Evolutionary conservation across 2,329 filamentous ascomycete genomes (phyloP).

Genomic region (Epichloe gansuensis): DNA sequence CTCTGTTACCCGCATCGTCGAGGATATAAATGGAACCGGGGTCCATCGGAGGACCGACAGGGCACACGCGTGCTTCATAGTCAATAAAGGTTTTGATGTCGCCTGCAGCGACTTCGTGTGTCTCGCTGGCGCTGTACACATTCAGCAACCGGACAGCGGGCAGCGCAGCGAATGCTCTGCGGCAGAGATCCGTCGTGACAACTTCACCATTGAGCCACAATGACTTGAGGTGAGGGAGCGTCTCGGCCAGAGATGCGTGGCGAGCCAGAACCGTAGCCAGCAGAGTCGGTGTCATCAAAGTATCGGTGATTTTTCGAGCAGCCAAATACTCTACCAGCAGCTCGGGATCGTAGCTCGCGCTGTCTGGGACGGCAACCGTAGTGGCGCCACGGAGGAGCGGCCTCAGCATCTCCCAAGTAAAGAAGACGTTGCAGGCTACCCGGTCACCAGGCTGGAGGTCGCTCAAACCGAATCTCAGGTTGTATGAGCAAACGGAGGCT

Average conservation of each 20-base stretch:
- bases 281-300: constrained; percentile 71
- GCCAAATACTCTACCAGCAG: constrained; percentile 59
- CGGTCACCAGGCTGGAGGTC: constrained; percentile 60
- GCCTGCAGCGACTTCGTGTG: constrained; percentile 66
- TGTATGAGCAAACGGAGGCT: constrained; percentile 61
- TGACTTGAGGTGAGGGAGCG: constrained; percentile 53
- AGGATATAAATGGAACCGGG: constrained; percentile 59
- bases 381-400: constrained; percentile 65
- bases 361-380: constrained; percentile 61
- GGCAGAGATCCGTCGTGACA: constrained; percentile 63
- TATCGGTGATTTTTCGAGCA: constrained; percentile 58
- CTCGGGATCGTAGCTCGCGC: constrained; percentile 64
- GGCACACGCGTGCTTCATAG: constrained; percentile 52
- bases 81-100: constrained; percentile 58
- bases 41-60: constrained; percentile 59
- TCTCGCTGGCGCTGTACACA: constrained; percentile 73
- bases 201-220: constrained; percentile 77
- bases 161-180: constrained; percentile 52
- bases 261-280: constrained; percentile 61
- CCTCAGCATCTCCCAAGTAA: constrained; percentile 73
- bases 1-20: constrained; percentile 52
- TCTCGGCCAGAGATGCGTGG: constrained; percentile 49
- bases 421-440: constrained; percentile 81
- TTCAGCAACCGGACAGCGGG: constrained; percentile 61
- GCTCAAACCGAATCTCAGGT: constrained; percentile 56